Conservation (phyloP, 2,329 filamentous ascomycete genomes). For the Teratosphaeria destructans region DNA sequence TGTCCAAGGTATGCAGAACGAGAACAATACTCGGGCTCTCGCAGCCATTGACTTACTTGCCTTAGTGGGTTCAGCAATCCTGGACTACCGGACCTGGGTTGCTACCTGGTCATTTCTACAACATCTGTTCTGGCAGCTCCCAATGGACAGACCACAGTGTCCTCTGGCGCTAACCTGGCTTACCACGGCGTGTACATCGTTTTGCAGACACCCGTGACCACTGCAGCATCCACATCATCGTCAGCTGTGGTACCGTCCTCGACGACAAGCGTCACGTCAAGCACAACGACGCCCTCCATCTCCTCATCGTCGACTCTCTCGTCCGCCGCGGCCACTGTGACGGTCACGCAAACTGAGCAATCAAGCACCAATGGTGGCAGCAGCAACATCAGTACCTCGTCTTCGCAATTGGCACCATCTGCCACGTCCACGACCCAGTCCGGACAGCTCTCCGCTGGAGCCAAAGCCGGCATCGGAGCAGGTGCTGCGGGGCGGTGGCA, state of each 20-base stretch:
- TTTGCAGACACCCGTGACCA: too few relatives aligned
- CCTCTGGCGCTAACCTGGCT: not conserved
- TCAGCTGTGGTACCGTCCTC: too few relatives aligned
- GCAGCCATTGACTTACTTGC: not conserved
- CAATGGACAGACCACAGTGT: not conserved
- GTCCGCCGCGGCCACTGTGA: too few relatives aligned
- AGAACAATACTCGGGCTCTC: not conserved
- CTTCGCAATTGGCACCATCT: not conserved
- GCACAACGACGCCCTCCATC: too few relatives aligned
- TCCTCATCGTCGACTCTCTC: too few relatives aligned
- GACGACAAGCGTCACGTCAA: too few relatives aligned
- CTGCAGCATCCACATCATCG: too few relatives aligned
- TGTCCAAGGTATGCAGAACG: not conserved
- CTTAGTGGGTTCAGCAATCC: not conserved
- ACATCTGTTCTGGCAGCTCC: not conserved
- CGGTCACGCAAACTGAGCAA: too few relatives aligned
- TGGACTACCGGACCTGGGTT: not conserved
- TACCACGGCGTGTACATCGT: too few relatives aligned
- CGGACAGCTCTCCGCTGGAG: not conserved
- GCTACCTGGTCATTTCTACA: not conserved
- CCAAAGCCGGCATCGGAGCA: not conserved
- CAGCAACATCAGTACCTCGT: not conserved
- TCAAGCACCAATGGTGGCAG: too few relatives aligned
- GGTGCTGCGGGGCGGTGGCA: not conserved
- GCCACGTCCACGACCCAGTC: not conserved